Evolutionary conservation across 1,284 basidiomycete genomes (phyloP), one percentile per base, ranked within the genome.

Genomic region (Apiotrichum gracile): DNA sequence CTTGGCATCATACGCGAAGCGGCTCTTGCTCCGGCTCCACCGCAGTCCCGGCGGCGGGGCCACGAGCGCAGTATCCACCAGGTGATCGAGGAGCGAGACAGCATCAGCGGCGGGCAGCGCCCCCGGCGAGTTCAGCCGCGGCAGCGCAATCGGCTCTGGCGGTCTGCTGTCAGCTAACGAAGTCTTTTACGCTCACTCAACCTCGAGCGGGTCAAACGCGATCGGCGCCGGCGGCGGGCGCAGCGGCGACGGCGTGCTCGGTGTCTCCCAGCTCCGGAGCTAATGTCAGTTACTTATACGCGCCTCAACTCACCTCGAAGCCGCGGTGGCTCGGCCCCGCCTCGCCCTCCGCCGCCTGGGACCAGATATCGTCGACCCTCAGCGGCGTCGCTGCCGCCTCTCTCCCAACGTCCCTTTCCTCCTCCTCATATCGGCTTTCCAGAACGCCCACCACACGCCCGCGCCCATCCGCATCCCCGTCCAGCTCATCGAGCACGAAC

Each of bases 21-120:
- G 40, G 3, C 51, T 51, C 14, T 52, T 54, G 17, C 60, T 60
- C n/a, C 31, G 25, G 31, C 65, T 60, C 69, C 69, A 71, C 17
- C 54, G 37, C 26, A 71, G 50, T 3, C 43, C 43, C 2, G 43
- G 43, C 43, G 43, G 43, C 19, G 52, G 25, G 16, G 58, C 62
- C 16, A 62, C 63, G 17, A 62, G 62, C 3, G 70, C 68, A 3
- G 70, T 59, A 12, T 58, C 57, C 45, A 72, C 60, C 54, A 70
- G 56, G 12, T 66, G 52, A 10, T 57, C 50, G 27, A 70, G 49
- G 0, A 69, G 49, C 5, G 47, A 40, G 9, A 43, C 42, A 8
- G 62, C 53, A 22, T 63, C 49, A 10, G 51, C 40, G 5, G 63
- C 50, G 3, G 55, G 58, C 14, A 35, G 39, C 9, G 35, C 40